A percentile compares a stretch with the other conserved stretches of the same genome.
phyloP scores from a whole-genome alignment of 2,329 filamentous ascomycete species.

The Lojkania enalia region DNA sequence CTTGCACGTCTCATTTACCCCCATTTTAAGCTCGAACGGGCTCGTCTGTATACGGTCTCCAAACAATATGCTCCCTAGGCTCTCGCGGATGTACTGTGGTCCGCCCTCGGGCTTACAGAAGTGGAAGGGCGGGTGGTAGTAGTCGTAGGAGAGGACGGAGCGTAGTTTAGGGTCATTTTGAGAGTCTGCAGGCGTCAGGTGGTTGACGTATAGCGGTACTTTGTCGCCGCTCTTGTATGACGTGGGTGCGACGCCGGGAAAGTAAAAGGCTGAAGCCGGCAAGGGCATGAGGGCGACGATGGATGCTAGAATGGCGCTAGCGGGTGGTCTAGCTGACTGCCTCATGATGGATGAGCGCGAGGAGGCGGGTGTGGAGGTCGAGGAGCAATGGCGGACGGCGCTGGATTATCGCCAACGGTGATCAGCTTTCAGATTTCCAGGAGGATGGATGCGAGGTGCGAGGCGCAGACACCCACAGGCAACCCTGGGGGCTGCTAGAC shows the following conservation, averaged over 20 bases:
- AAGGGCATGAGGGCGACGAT: constrained; percentile 40
- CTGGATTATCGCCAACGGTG: background rate
- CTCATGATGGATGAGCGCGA: constrained; percentile 30
- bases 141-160: constrained; percentile 94
- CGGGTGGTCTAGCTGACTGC: constrained; percentile 27
- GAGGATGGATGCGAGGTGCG: no score
- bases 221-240: constrained; percentile 80
- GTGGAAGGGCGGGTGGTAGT: constrained; percentile 85
- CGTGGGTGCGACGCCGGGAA: constrained; percentile 91
- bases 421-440: constrained; percentile 1
- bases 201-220: constrained; percentile 91
- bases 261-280: constrained; percentile 75
- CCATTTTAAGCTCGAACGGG: constrained; percentile 87
- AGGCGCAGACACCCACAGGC: background rate
- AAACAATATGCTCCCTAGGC: constrained; percentile 92
- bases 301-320: constrained; percentile 41
- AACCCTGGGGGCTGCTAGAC: background rate
- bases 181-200: constrained; percentile 81
- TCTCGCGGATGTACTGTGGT: constrained; percentile 80
- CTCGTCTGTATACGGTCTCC: constrained; percentile 98
- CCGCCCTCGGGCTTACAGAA: constrained; percentile 83
- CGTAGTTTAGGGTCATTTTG: constrained; percentile 77
- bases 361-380: constrained; percentile 6
- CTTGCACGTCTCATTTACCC: constrained; percentile 84
- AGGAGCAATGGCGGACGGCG: background rate